Evolutionary conservation across 2,329 filamentous ascomycete genomes (phyloP).

Genomic region (Aspergillus chevalieri): DNA sequence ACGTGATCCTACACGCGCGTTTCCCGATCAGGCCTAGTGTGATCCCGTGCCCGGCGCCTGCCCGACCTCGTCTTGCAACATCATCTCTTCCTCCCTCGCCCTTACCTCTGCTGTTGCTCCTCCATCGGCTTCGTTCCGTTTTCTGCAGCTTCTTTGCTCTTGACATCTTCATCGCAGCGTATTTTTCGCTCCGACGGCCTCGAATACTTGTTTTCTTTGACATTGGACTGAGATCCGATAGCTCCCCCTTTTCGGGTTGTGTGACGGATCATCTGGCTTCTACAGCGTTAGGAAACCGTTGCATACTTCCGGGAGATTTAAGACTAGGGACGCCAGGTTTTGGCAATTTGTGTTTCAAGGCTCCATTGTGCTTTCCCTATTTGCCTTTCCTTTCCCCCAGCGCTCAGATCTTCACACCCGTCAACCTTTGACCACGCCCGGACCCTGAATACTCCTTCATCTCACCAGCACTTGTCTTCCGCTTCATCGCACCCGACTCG

Average conservation of each 20-base stretch:
- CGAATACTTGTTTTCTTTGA: neutral
- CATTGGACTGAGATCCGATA: neutral
- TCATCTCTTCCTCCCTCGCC: constrained; percentile 16
- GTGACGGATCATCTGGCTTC: neutral
- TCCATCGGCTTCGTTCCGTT: constrained; percentile 6
- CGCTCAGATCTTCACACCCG: constrained; percentile 7
- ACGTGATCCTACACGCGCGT: constrained; percentile 9
- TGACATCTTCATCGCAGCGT: neutral
- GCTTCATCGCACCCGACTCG: constrained; percentile 18
- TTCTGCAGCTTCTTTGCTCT: constrained; percentile 4
- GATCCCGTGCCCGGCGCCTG: constrained; percentile 13
- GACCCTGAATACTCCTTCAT: constrained; percentile 17
- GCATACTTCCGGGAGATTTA: constrained; percentile 9
- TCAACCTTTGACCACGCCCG: constrained; percentile 16
- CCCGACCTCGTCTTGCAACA: constrained; percentile 15
- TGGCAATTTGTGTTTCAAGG: constrained; percentile 9
- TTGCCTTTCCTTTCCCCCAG: constrained; percentile 11
- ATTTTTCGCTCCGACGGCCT: neutral
- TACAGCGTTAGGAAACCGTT: constrained; percentile 1
- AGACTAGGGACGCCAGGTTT: constrained; percentile 5
- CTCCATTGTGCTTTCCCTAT: constrained; percentile 15
- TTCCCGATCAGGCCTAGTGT: constrained; percentile 16
- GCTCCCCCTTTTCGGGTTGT: neutral
- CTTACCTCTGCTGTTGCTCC: neutral
- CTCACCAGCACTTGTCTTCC: constrained; percentile 16